Evolutionary conservation across 1,139 yeast genomes (phyloP), one percentile per base, ranked within the genome.

Genomic region (Arxiozyma heterogenica): DNA sequence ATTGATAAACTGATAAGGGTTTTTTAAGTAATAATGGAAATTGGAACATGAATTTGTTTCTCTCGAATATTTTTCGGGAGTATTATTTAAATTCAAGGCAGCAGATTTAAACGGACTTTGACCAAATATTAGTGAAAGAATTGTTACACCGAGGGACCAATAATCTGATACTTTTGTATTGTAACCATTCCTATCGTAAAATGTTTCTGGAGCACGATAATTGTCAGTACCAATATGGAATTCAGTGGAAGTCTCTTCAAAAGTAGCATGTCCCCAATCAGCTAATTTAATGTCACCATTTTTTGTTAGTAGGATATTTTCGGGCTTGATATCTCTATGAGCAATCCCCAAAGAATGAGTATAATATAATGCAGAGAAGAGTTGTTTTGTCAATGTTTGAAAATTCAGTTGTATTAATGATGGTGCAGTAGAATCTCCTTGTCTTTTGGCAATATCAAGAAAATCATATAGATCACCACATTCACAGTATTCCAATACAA

Each of bases 171-270:
- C 80, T 51, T 84, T 82, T 1, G 96, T 87, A 53, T 63, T 57
- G 50, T 66, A 64, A 8, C 58, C 57, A 6, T 57, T 51, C 7
- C 49, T 53, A 21, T 51, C 44, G 44, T 56, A 50, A 47, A 78
- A 77, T 50, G 91, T 78, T 69, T 91, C 98, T 2, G 98, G 98
- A 0, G 97, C 96, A 93, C 93, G 86, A 70, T 91, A 91, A 58
- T 95, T 79, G 68, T 90, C 97, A 20, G 94, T 84, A 27, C 98
- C 98, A 57, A 90, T 84, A 60, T 90, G 93, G 63, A 86, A 85
- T 61, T 89, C 96, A 20, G 77, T 72, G 62, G 87, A 81, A 50
- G 71, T 68, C 50, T 74, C 73, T 18, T 75, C 71, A 20, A 84
- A 78, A 11, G 95, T 84, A 6, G 95, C 91, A 59, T 88, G 77